Evolutionary conservation across 1,284 basidiomycete genomes (phyloP), one percentile per base, ranked within the genome.

Genomic region (Mycosarcoma mackinlayi): DNA sequence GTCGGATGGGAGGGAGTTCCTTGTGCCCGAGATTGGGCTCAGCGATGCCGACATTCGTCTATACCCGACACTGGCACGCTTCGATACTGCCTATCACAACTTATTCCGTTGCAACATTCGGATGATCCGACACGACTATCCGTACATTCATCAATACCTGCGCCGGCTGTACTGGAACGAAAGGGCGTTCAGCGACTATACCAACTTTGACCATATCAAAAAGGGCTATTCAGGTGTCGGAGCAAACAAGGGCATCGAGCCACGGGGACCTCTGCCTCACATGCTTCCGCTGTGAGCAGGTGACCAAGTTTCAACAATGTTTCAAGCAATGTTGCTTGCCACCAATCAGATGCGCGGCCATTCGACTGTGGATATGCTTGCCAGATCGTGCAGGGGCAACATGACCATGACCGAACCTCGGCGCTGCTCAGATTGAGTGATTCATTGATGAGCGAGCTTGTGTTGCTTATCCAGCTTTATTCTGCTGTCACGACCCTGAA

Each of bases 1-100:
- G 61, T 84, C 85, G 6, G 85, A 85, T 57, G 91, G 89, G 16
- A 90, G 92, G 80, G 88, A 92, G 42, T 96, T 89, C 83, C 86
- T 97, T 58, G 85, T 96, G 46, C 92, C 93, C 13, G 86, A 88
- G 68, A 85, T 70, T 4, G 67, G 78, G 40, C 86, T 97, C 45
- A 95, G 93, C 1, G 94, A 98, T 84, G 93, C 93, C 1, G 94
- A 96, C 79, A 64, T 76, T n/a, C 87, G 93, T 42, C 88, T 96
- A 40, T 96, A 88, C 84, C 93, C 93, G 23, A 96, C 93, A 3
- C 90, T 93, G 60, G 89, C 93, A 61, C 75, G 91, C 83, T 50
- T 56, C 33, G 92, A 94, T 76, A 89, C 90, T 0, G 93, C 91
- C 21, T 97, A 98, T 84, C 87, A 91, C 53, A 65, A 35, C 0